Evolutionary conservation across 2,329 filamentous ascomycete genomes (phyloP), one percentile per base, ranked within the genome.

Genomic region (Aschersonia sp.): DNA sequence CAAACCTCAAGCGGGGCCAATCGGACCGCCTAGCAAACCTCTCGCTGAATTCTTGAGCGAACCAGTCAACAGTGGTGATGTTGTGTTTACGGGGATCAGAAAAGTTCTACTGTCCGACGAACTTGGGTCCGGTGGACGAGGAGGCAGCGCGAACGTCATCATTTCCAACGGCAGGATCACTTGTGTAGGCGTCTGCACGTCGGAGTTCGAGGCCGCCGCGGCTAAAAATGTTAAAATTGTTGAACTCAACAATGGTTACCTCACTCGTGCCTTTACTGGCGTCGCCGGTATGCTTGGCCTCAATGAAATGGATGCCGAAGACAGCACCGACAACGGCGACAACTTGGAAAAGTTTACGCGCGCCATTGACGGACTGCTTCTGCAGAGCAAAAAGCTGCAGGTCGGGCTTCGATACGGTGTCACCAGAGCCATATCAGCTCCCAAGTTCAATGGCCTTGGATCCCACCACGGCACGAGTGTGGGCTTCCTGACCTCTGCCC

Each of bases 211-310:
- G 5, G 57, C 61, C 0, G 66, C 70, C 4, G 51, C 58, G 4
- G 52, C 56, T 2, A 53, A 60, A 2, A 62, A 62, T 5, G 56
- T 58, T 48, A 61, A 62, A 44, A 56, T 66, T 2, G 59, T 84
- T 30, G 47, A 64, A 6, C 67, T 84, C 5, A 55, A 67, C 22
- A 70, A 84, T 52, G 81, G 81, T 1, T 70, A 83, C 54, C 55
- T 84, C n/a, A 73, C 74, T 5, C 67, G 72, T 5, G 68, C 77
- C 0, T 72, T 83, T 51, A 80, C 76, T 4, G 76, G 74, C 2
- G 76, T 83, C 32, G 79, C 74, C 1, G 74, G 77, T 4, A 65
- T 66, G 1, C 62, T 85, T 0, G 81, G 81, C 1, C 68, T 85
- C 6, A 74, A 74, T 51, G 79, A 77, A 47, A 83, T 85, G 47